Percentiles rank a stretch among this genome's conserved stretches.
These are phyloP conservation scores for Aquilaria malaccensis DNA, from an alignment of 345 rosid species.

Conservation along the genomic window DNA sequence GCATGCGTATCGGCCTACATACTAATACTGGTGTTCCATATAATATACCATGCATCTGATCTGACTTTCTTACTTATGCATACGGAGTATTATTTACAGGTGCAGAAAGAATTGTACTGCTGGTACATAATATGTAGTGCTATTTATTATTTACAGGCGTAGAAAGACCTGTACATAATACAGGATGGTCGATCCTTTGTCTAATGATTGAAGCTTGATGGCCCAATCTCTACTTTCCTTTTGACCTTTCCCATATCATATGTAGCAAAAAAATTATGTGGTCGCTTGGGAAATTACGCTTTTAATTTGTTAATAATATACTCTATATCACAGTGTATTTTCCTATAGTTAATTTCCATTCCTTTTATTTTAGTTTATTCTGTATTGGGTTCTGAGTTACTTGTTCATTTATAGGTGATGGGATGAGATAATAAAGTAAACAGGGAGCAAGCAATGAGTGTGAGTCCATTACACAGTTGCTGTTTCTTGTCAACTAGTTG, in stretches of 20 bases:
- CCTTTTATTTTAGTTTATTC: neutral
- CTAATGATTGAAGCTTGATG: too few species aligned
- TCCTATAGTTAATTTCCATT: neutral
- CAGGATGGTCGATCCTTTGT: too few species aligned
- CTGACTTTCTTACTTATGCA: too few species aligned
- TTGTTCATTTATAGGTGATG: too few species aligned
- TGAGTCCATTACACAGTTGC: slow-evolving; percentile 12
- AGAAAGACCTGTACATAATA: too few species aligned
- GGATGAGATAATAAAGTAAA: neutral
- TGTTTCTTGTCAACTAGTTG: slow-evolving; percentile 25
- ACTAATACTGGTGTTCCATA: neutral
- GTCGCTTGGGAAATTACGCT: neutral
- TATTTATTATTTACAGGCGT: too few species aligned
- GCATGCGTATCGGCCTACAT: neutral
- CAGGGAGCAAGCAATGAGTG: neutral
- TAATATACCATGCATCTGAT: too few species aligned
- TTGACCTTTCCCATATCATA: too few species aligned
- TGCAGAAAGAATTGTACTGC: too few species aligned
- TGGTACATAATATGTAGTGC: too few species aligned
- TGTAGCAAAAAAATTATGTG: neutral
- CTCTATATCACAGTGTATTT: neutral
- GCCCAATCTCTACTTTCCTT: too few species aligned
- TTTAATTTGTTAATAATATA: neutral
- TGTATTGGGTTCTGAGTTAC: neutral
- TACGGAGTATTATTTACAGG: too few species aligned